A percentile compares a stretch with the other conserved stretches of the same genome.
Conservation (phyloP, 164 flowering plant genomes). For the Houttuynia cordata region DNA sequence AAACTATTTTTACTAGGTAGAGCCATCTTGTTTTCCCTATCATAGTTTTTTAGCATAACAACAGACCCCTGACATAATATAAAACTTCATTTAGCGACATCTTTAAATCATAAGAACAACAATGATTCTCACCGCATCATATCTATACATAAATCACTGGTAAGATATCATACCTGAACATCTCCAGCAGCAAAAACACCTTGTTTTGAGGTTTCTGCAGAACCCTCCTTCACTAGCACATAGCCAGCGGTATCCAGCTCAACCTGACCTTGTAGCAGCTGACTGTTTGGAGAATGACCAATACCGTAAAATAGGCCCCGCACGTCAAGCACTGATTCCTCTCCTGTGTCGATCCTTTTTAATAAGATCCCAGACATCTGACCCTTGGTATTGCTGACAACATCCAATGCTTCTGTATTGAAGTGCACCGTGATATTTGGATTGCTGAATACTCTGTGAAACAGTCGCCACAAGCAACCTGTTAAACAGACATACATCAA, state of each 20-base stretch:
- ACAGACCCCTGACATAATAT: neutral
- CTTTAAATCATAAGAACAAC: too few relatives aligned
- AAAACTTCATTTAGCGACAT: neutral
- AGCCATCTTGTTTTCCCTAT: too few relatives aligned
- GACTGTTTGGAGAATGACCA: conserved; percentile 94
- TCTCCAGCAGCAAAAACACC: conserved; percentile 99
- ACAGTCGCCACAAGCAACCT: conserved; percentile 99
- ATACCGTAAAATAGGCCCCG: conserved; percentile 93
- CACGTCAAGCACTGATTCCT: conserved; percentile 77
- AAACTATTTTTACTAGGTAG: too few relatives aligned
- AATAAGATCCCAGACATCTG: conserved; percentile 89
- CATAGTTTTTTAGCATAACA: too few relatives aligned
- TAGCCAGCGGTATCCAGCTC: conserved; percentile 81
- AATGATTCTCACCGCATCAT: neutral
- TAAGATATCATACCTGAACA: conserved; percentile 58
- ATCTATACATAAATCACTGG: neutral
- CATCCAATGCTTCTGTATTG: conserved; percentile 84
- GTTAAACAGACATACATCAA: conserved; percentile 79
- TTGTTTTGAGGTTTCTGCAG: conserved; percentile 71
- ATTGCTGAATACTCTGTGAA: conserved; percentile 93
- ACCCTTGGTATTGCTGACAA: conserved; percentile 79
- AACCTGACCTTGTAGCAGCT: conserved; percentile 79
- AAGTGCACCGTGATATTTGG: conserved; percentile 96
- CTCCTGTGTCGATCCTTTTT: conserved; percentile 53
- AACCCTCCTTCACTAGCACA: conserved; percentile 74